Conservation (phyloP, 1,284 basidiomycete species). For the Pseudozyma pruni region DNA sequence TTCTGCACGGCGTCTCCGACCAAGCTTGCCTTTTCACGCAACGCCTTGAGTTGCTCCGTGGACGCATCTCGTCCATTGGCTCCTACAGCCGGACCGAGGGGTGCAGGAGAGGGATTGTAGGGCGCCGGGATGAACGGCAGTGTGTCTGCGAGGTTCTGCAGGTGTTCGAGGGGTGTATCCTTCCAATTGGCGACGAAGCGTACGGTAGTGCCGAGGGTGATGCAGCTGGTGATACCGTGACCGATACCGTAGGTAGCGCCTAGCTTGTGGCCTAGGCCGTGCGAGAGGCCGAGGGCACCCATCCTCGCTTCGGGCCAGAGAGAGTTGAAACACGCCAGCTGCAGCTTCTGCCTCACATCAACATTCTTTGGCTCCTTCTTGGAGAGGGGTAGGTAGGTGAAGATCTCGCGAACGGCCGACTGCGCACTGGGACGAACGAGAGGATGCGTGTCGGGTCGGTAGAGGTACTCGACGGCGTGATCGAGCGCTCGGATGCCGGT, state of each 20-base stretch:
- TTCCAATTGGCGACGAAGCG: conserved; percentile 22
- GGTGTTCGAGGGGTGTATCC: conserved; percentile 30
- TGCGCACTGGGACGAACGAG: conserved; percentile 70
- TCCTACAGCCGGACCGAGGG: conserved; percentile 11
- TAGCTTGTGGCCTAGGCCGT: conserved; percentile 74
- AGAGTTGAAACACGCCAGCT: conserved; percentile 80
- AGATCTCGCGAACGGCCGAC: conserved; percentile 74
- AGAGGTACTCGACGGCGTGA: conserved; percentile 81
- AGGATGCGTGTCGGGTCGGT: conserved; percentile 73
- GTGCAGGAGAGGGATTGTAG: conserved; percentile 23
- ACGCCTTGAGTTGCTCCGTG: conserved; percentile 3
- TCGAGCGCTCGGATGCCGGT: conserved; percentile 74
- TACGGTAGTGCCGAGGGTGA: conserved; percentile 72
- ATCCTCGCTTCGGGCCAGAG: conserved; percentile 75
- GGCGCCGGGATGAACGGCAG: conserved; percentile 52
- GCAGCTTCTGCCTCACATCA: conserved; percentile 76
- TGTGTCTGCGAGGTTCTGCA: conserved; percentile 51
- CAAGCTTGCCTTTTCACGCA: conserved; percentile 17
- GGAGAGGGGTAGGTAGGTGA: conserved; percentile 77
- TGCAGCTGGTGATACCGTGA: conserved; percentile 84
- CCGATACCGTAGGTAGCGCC: conserved; percentile 80
- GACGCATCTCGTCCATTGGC: not conserved
- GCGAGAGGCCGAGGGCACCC: conserved; percentile 78
- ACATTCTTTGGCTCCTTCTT: conserved; percentile 75
- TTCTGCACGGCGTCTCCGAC: conserved; percentile 49